A percentile compares a stretch with the other conserved stretches of the same genome.
These are phyloP conservation scores for Dactylellina haptotyla DNA, from an alignment of 2,329 filamentous ascomycete genomes.

Conservation along the genomic window DNA sequence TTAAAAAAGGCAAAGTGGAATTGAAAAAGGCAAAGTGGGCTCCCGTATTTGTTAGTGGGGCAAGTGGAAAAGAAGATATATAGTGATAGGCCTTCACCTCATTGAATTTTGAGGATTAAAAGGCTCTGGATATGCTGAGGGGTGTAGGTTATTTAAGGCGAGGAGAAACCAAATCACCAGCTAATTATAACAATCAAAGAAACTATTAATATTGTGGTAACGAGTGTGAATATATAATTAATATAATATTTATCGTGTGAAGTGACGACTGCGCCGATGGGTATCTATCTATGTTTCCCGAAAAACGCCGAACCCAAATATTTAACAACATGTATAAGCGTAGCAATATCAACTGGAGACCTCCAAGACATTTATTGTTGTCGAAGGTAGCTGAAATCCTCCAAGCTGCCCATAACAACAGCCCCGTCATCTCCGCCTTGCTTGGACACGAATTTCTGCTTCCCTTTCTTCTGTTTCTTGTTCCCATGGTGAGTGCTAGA, in stretches of 20 bases:
- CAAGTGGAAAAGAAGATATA: not conserved
- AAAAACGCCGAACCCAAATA: constrained; percentile 4
- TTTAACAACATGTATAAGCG: too few species aligned
- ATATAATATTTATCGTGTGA: constrained; percentile 8
- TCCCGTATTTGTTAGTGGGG: not conserved
- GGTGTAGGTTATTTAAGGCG: not conserved
- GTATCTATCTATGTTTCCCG: constrained; percentile 44
- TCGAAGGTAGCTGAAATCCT: constrained; percentile 54
- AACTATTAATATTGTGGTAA: too few species aligned
- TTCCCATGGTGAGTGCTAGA: constrained; percentile 54
- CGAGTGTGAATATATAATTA: too few species aligned
- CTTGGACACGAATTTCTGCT: constrained; percentile 59
- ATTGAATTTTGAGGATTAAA: not conserved
- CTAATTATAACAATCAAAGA: too few species aligned
- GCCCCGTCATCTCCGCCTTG: constrained; percentile 39
- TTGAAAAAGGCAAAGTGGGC: too few species aligned
- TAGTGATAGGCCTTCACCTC: not conserved
- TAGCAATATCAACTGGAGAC: too few species aligned
- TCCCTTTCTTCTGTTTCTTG: constrained; percentile 57
- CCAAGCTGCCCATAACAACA: constrained; percentile 53
- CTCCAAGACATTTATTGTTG: constrained; percentile 53
- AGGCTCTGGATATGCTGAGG: too few species aligned
- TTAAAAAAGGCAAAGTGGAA: too few species aligned
- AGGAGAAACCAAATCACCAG: not conserved
- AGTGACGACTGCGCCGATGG: constrained; percentile 7